A percentile compares a stretch with the other conserved stretches of the same genome.
Conservation (phyloP, 1,284 basidiomycete species). For the Cryptococcus floricola region DNA sequence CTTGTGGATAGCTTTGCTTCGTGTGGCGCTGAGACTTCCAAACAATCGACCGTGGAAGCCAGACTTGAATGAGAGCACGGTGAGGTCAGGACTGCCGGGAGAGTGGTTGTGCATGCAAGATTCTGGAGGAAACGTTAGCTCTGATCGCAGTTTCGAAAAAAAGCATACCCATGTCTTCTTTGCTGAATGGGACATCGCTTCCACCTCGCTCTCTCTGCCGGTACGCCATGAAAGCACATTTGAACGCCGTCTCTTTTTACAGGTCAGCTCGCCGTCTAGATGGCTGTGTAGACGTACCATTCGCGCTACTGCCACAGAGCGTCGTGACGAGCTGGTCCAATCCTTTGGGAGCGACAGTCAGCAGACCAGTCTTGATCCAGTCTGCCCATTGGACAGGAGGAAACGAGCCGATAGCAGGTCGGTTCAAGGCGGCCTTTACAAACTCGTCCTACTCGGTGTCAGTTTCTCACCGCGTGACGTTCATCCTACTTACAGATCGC, state of each 20-base stretch:
- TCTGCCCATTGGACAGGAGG: constrained; percentile 53
- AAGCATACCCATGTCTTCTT: constrained; percentile 37
- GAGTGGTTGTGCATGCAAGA: constrained; percentile 55
- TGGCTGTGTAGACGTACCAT: constrained; percentile 51
- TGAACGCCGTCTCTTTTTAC: constrained; percentile 53
- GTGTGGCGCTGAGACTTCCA: constrained; percentile 53
- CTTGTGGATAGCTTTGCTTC: constrained; percentile 55
- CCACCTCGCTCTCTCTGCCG: constrained; percentile 36
- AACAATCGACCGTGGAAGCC: constrained; percentile 55
- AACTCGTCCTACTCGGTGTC: constrained; percentile 22
- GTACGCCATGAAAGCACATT: constrained; percentile 54
- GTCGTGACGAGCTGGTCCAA: constrained; percentile 51
- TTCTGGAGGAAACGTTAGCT: constrained; percentile 7
- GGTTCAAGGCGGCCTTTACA: constrained; percentile 49
- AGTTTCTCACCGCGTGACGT: not conserved
- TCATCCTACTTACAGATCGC: constrained; percentile 16
- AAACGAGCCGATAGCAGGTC: constrained; percentile 56
- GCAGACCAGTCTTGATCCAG: constrained; percentile 51
- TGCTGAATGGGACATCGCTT: constrained; percentile 26
- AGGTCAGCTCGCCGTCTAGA: not conserved
- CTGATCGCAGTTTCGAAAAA: not conserved
- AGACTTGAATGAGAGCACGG: constrained; percentile 54
- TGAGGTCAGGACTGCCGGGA: constrained; percentile 54
- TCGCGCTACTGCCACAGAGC: constrained; percentile 41
- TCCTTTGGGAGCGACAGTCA: constrained; percentile 54